Evolutionary conservation across 805 yeast genomes (phyloP), one percentile per base, ranked within the genome.

Genomic region (Zygotorulaspora danielsina): DNA sequence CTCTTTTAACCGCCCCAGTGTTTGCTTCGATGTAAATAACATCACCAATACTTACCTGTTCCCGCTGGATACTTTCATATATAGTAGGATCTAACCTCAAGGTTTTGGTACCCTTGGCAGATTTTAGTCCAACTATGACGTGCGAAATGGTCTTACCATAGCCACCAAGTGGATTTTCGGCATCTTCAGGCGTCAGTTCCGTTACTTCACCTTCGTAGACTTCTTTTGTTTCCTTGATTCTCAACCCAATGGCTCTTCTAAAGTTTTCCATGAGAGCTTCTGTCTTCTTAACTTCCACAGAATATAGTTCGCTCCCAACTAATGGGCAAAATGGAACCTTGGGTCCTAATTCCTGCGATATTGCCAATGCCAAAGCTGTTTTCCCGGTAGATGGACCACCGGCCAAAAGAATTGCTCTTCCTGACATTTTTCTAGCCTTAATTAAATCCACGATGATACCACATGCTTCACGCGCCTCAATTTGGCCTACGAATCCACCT

Each of bases 381-480:
- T 93, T 93, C 59, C 98, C 98, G 5, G 97, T 90, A 0, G 97
- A 96, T 7, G 98, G 97, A 5, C 95, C 95, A 37, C 98, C 98
- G 1, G 98, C 97, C 39, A 93, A 72, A 44, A 93, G 66, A 36
- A 93, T 79, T n/a, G 96, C 97, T 57, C 90, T 84, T 19, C 98
- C 98, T 36, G 95, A 83, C 81, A 93, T 84, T 64, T 81, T 86
- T 55, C 86, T 87, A 21, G 85, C 81, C 65, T 88, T 89, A 67
- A 93, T 87, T 66, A 93, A 72, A 65, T 93, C 97, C 27, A 90
- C 95, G 47, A 93, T 76, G 39, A 93, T 82, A 48, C 98, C 98
- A 58, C 96, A 88, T 0, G 97, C 97, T 66, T 81, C 89, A 63
- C 93, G 71, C 10, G 84, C 85, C 46, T 76, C 81, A 3, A 70